Evolutionary conservation across 2,329 filamentous ascomycete species (phyloP).

Genomic region (Curvularia verruculosa): DNA sequence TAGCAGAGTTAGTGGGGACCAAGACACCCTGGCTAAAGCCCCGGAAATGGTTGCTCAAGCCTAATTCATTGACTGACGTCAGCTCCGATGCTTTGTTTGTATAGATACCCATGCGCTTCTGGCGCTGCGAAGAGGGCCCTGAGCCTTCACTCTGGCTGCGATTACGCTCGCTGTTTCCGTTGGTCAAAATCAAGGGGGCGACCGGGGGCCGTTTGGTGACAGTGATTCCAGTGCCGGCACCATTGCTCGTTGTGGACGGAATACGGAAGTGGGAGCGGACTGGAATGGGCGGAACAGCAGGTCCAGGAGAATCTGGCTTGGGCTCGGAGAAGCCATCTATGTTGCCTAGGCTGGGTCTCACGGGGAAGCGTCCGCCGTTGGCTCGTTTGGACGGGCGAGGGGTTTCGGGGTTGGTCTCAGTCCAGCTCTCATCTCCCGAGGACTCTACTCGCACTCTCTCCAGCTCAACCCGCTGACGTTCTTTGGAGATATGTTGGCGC

Average conservation of each 20-base stretch:
- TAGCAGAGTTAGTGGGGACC: constrained; percentile 30
- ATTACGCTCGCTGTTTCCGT: constrained; percentile 67
- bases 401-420: constrained; percentile 75
- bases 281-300: constrained; percentile 74
- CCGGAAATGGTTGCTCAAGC: constrained; percentile 60
- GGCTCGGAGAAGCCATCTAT: constrained; percentile 64
- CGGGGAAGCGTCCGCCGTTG: constrained; percentile 63
- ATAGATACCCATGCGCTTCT: constrained; percentile 66
- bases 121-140: constrained; percentile 57
- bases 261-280: constrained; percentile 80
- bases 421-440: constrained; percentile 56
- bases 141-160: constrained; percentile 68
- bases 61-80: constrained; percentile 59
- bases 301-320: constrained; percentile 29
- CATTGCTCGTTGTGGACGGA: constrained; percentile 67
- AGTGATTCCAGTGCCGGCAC: constrained; percentile 26
- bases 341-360: constrained; percentile 71
- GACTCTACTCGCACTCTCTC: constrained; percentile 52
- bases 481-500: constrained; percentile 51
- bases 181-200: constrained; percentile 73
- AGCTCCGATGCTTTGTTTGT: constrained; percentile 63
- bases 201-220: constrained; percentile 71
- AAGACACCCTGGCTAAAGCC: constrained; percentile 65
- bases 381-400: constrained; percentile 70
- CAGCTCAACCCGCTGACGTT: constrained; percentile 41